Evolutionary conservation across 2,329 filamentous ascomycete species (phyloP).

Genomic region (Colletotrichum navitas): DNA sequence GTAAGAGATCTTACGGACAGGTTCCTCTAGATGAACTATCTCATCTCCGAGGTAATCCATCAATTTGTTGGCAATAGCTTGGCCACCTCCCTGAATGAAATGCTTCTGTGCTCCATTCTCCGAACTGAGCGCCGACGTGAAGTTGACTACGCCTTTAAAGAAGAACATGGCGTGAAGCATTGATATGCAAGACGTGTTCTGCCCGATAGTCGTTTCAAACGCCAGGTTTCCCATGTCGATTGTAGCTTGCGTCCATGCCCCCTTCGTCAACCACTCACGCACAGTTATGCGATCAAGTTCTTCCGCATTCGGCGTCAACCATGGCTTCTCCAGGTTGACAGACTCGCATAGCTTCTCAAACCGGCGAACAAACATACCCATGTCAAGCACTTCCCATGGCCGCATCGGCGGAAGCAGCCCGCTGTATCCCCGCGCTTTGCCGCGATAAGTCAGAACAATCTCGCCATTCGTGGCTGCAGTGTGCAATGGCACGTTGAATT

Average conservation of each 20-base stretch:
- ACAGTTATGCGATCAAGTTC: slow-evolving; percentile 33
- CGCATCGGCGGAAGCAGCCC: slow-evolving; percentile 40
- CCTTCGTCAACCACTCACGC: slow-evolving; percentile 28
- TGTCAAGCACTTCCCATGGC: slow-evolving; percentile 37
- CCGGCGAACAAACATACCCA: slow-evolving; percentile 18
- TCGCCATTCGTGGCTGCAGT: slow-evolving; percentile 28
- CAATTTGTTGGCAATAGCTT: slow-evolving; percentile 39
- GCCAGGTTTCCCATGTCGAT: slow-evolving; percentile 29
- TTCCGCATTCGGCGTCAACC: slow-evolving; percentile 34
- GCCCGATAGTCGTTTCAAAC: slow-evolving; percentile 32
- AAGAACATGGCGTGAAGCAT: slow-evolving; percentile 42
- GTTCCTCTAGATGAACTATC: slow-evolving; percentile 33
- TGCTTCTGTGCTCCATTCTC: slow-evolving; percentile 37
- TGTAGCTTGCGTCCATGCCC: slow-evolving; percentile 24
- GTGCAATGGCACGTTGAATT: slow-evolving; percentile 27
- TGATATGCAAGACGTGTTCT: slow-evolving; percentile 31
- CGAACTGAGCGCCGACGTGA: slow-evolving; percentile 19
- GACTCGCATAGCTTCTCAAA: slow-evolving; percentile 38
- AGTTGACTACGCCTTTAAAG: slow-evolving; percentile 28
- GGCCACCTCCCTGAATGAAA: slow-evolving; percentile 35
- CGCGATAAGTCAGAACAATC: slow-evolving; percentile 33
- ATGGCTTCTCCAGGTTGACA: slow-evolving; percentile 35
- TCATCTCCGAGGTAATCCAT: slow-evolving; percentile 23
- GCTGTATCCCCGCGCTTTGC: slow-evolving; percentile 33
- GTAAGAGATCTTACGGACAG: slow-evolving; percentile 25